Base-by-base conservation (phyloP, 192 early-diverging fungal genomes). In the Coemansia sp. region DNA sequence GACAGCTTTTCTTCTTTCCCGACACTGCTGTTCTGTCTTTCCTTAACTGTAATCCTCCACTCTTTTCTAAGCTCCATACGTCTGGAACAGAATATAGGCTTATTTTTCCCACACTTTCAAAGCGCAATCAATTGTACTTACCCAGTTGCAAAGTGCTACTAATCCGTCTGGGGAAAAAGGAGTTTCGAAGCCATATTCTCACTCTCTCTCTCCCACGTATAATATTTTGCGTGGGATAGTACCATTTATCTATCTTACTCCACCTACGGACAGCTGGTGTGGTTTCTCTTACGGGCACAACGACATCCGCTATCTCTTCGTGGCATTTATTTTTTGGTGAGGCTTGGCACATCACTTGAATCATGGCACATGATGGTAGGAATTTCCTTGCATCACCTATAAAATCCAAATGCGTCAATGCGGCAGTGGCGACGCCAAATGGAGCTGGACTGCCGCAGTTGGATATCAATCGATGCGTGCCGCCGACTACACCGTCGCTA, bases 391-490 rank as follows among this genome's bases (percentile, higher is more conserved):
- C 77, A 7, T 65, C 62, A 10, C 59, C 76, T 23, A 44, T 73
- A 47, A 63, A 66, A 48, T 54, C 41, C 62, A 73, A 60, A 56
- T 41, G 49, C 12, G 44, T 58, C 25, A 24, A 41, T 56, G 34
- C 31, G 31, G 54, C 68, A 48, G 38, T 21, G 54, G 48, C 56
- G 1, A 8, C 34, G 7, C 23, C 50, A 56, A 55, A 31, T 41
- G 60, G 44, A 25, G 63, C 59, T 31, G 57, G 59, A 10, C 67
- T 79, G 48, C 60, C 76, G 52, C 67, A 65, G 32, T 60, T 79
- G 34, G 67, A 73, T 55, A 79, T 73, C 56, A 73, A 61, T 21
- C 48, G 68, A 26, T 81, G 78, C 54, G 53, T 74, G 68, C 62
- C 78, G 44, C 72, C 73, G 6, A 65, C 70, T 16, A 54, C 61